Evolutionary conservation across 805 yeast genomes (phyloP).

Genomic region (Zygosaccharomyces bailii): DNA sequence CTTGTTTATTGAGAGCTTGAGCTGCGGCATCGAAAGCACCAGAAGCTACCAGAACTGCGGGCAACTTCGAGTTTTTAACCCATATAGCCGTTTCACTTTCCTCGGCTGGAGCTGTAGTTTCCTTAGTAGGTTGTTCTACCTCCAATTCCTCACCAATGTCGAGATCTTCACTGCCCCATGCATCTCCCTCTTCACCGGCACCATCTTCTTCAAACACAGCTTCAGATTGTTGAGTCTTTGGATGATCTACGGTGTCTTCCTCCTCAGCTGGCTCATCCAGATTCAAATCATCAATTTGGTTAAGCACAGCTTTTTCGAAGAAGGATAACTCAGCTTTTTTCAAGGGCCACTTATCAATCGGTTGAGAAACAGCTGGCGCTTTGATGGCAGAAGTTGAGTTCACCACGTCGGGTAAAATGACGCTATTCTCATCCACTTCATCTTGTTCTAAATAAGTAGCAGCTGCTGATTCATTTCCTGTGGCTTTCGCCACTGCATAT

Average conservation of each 20-base stretch:
- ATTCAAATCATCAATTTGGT: constrained; percentile 65
- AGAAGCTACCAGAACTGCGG: constrained; percentile 92
- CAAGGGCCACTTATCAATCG: constrained; percentile 73
- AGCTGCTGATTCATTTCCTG: constrained; percentile 76
- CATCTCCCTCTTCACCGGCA: constrained; percentile 57
- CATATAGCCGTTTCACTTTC: constrained; percentile 69
- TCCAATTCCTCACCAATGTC: constrained; percentile 64
- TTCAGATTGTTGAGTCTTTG: constrained; percentile 36
- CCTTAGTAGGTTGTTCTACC: constrained; percentile 38
- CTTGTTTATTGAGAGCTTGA: constrained; percentile 82
- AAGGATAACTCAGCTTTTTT: constrained; percentile 66
- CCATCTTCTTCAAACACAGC: constrained; percentile 43
- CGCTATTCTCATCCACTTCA: constrained; percentile 59
- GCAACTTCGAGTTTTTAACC: constrained; percentile 84
- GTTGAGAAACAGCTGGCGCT: constrained; percentile 47
- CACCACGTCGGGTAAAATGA: constrained; percentile 55
- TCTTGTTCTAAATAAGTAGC: constrained; percentile 65
- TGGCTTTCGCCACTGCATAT: constrained; percentile 85
- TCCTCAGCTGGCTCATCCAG: constrained; percentile 40
- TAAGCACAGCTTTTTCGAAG: constrained; percentile 80
- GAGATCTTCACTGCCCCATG: constrained; percentile 79
- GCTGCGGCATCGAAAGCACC: constrained; percentile 97
- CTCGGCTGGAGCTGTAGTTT: constrained; percentile 30
- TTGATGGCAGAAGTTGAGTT: constrained; percentile 45
- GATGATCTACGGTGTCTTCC: constrained; percentile 25